Percentiles rank a stretch among this genome's conserved stretches.
Evolutionary conservation across 345 rosid genomes (phyloP).

Genomic region (Toxicodendron radicans): DNA sequence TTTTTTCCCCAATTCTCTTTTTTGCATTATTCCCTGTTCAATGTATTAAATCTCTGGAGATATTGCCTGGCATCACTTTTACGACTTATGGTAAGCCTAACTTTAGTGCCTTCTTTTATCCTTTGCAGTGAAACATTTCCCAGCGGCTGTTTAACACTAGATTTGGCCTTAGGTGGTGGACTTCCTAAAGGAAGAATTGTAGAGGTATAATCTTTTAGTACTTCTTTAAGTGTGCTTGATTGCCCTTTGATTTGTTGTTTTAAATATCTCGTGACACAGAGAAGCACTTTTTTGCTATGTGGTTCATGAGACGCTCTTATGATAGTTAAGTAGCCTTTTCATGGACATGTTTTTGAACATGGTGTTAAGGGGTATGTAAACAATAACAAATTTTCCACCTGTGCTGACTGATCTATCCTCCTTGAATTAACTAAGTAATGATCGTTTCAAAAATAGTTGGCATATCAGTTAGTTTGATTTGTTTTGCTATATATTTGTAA

Average conservation of each 20-base stretch:
- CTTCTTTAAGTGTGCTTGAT: conserved; percentile 3
- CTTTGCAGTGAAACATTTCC: conserved; percentile 84
- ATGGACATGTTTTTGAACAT: not conserved
- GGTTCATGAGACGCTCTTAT: not conserved
- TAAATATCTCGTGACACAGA: not conserved
- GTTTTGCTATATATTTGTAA: too few relatives aligned
- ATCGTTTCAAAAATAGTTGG: too few relatives aligned
- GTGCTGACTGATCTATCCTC: too few relatives aligned
- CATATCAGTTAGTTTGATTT: too few relatives aligned
- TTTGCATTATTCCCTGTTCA: not conserved
- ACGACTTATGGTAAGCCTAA: not conserved
- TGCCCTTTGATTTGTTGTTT: not conserved
- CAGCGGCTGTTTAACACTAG: conserved; percentile 87
- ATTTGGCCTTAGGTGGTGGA: conserved; percentile 97
- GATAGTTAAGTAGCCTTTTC: not conserved
- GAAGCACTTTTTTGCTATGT: not conserved
- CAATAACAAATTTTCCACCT: too few relatives aligned
- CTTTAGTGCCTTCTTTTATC: conserved; percentile 17
- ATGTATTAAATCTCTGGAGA: not conserved
- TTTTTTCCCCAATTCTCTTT: not conserved
- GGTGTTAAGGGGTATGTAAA: too few relatives aligned
- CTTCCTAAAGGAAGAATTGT: conserved; percentile 93
- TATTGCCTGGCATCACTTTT: too few relatives aligned
- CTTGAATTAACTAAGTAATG: too few relatives aligned
- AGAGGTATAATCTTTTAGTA: conserved; percentile 50